phyloP scores from a whole-genome alignment of 352 stramenopile genomes.

The Phytophthora syringae region DNA sequence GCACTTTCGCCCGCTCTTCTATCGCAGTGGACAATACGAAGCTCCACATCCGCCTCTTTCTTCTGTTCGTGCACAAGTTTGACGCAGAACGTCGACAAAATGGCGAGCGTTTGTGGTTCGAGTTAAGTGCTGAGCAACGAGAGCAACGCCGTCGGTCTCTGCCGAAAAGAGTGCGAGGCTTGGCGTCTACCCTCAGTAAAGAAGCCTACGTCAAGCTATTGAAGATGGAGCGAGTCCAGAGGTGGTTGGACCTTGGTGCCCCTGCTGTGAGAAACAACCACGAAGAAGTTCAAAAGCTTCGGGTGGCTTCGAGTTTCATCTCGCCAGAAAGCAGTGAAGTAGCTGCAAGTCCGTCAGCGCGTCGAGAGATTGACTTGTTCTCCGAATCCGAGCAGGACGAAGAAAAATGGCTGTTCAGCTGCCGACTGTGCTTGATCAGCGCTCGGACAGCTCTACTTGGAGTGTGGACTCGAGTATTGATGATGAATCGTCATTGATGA shows the following conservation, averaged over 20 bases:
- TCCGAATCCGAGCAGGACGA: background rate
- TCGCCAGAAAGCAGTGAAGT: background rate
- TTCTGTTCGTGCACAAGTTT: conserved; percentile 22
- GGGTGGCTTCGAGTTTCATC: conserved; percentile 8
- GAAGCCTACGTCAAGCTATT: conserved; percentile 19
- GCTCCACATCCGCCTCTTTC: conserved; percentile 20
- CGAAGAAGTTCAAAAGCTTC: background rate
- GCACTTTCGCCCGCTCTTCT: conserved; percentile 12
- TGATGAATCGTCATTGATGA: background rate
- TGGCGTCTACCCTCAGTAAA: conserved; percentile 11
- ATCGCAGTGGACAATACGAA: conserved; percentile 9
- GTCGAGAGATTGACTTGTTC: background rate
- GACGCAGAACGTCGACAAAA: conserved; percentile 19
- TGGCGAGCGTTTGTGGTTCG: conserved; percentile 24
- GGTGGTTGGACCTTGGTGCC: too few species aligned
- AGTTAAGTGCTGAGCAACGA: conserved; percentile 17
- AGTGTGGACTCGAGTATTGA: conserved; percentile 5
- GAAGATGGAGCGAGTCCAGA: conserved; percentile 26
- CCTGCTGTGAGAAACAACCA: background rate
- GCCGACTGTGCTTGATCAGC: background rate
- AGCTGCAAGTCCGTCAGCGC: too few species aligned
- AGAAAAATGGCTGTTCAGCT: conserved; percentile 15
- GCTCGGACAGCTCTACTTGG: conserved; percentile 18
- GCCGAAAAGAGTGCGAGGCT: background rate
- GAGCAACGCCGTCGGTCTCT: background rate